Base-by-base conservation (phyloP, 2,329 filamentous ascomycete species). In the Talaromyces verruculosus region DNA sequence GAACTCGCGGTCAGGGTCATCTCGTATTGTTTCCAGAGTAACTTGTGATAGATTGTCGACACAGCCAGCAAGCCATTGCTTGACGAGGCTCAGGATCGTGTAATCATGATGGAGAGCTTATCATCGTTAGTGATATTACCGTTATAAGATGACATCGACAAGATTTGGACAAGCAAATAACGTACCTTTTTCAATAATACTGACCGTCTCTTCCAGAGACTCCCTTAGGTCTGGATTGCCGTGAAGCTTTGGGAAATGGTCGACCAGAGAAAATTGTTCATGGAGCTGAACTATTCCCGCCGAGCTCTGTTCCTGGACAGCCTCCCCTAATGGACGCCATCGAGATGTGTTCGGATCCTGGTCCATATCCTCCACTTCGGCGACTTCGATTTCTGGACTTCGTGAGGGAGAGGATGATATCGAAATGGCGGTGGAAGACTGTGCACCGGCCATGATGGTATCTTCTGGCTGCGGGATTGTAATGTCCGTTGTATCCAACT, bases 361-460 rank as follows among this genome's bases (percentile, higher is more conserved):
- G 61, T 81, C 79, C 70, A 81, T 80, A 65, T 84, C 83, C 72
- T 84, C 82, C 19, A 78, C 72, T 51, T 83, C 81, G 7, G 81
- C 80, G 17, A 83, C 80, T 71, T 84, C 82, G 37, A 84, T 83
- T 64, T 82, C 78, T 11, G 80, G 80, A 63, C 80, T 83, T 51
- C 76, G 76, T 22, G 76, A 73, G 13, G 81, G 77, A 17, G 81
- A 81, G 4, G 81, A 82, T 10, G 77, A 74, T 57, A 82, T 74
- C 7, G 80, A 80, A 59, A 81, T 78, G 25, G 72, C 72, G 58
- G 73, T 68, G 59, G 71, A 67, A 19, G 72, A 69, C 53, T 73
- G 65, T 19, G 70, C 65, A 22, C 70, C 67, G 53, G 68, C 66
- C 57, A 72, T 65, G 28, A 68, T 63, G 62, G 69, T 41, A 28